These are phyloP conservation scores for Sporothrix humicola DNA, from an alignment of 2,329 filamentous ascomycete species.

Conservation along the genomic window DNA sequence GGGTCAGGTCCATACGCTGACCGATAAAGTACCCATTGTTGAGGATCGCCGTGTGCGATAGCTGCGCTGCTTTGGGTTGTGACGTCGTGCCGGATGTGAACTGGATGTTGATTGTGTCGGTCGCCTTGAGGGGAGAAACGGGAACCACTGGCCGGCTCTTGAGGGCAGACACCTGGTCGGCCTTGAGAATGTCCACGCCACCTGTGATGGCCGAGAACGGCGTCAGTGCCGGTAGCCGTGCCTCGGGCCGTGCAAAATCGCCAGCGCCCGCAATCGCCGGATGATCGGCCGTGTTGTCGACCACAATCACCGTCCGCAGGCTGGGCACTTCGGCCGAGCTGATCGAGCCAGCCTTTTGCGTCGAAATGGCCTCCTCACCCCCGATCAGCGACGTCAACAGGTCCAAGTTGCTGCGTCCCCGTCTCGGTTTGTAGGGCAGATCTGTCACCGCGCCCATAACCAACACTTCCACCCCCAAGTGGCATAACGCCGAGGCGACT, in stretches of 20 bases:
- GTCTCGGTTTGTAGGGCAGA: constrained; percentile 67
- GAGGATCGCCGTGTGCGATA: constrained; percentile 83
- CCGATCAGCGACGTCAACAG: constrained; percentile 56
- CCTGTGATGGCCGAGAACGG: constrained; percentile 51
- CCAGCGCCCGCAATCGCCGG: constrained; percentile 51
- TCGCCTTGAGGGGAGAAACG: constrained; percentile 55
- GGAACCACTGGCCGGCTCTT: constrained; percentile 39
- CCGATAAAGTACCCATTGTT: constrained; percentile 92
- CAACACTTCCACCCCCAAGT: constrained; percentile 74
- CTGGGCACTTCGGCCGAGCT: constrained; percentile 65
- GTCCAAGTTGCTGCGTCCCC: constrained; percentile 59
- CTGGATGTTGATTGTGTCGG: constrained; percentile 90
- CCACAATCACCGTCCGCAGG: constrained; percentile 72
- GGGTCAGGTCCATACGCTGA: constrained; percentile 78
- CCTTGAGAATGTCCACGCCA: constrained; percentile 28
- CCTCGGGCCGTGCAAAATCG: constrained; percentile 31
- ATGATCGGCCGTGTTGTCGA: constrained; percentile 73
- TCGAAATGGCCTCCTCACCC: constrained; percentile 44
- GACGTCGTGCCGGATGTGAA: constrained; percentile 97
- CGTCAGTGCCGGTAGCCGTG: constrained; percentile 49
- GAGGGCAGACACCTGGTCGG: constrained; percentile 10
- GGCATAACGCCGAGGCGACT: constrained; percentile 76
- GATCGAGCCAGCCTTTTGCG: constrained; percentile 40
- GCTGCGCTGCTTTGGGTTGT: constrained; percentile 86
- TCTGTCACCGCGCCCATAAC: constrained; percentile 90